A percentile compares a stretch with the other conserved stretches of the same genome.
Evolutionary conservation across 2,329 filamentous ascomycete genomes (phyloP).

Genomic region (Beauveria rudraprayagi): DNA sequence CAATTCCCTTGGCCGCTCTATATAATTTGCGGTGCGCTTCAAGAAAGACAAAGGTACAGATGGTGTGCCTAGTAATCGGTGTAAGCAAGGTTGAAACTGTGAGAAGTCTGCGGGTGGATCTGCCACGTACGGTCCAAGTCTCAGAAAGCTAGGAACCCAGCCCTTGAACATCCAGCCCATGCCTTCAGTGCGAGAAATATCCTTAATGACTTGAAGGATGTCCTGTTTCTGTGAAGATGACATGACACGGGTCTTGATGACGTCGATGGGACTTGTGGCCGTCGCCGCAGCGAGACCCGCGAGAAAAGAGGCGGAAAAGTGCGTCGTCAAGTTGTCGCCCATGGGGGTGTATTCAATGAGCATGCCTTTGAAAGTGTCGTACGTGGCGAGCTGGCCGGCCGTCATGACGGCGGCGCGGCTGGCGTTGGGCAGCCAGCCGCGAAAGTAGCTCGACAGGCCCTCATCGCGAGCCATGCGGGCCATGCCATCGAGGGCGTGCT

Average conservation of each 20-base stretch:
- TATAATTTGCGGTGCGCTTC: slow-evolving; percentile 81
- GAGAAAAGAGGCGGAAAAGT: slow-evolving; percentile 69
- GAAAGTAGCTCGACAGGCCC: slow-evolving; percentile 67
- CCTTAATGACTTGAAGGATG: slow-evolving; percentile 51
- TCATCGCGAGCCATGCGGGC: slow-evolving; percentile 82
- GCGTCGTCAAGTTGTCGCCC: slow-evolving; percentile 63
- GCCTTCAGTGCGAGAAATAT: slow-evolving; percentile 65
- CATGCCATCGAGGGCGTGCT: slow-evolving; percentile 79
- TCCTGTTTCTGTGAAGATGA: slow-evolving; percentile 46
- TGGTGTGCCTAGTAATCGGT: slow-evolving; percentile 55
- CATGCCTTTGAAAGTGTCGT: slow-evolving; percentile 71
- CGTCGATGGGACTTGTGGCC: slow-evolving; percentile 76
- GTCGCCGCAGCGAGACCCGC: slow-evolving; percentile 80
- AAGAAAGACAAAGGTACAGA: slow-evolving; percentile 78
- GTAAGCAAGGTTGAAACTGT: neutral
- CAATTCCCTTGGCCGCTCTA: slow-evolving; percentile 40
- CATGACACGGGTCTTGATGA: slow-evolving; percentile 87
- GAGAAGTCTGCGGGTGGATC: neutral
- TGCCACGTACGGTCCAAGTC: slow-evolving; percentile 52
- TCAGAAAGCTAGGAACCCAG: slow-evolving; percentile 70
- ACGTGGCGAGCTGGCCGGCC: slow-evolving; percentile 72
- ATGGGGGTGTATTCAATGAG: slow-evolving; percentile 60
- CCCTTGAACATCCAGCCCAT: slow-evolving; percentile 81
- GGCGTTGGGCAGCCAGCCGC: slow-evolving; percentile 78
- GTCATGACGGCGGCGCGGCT: slow-evolving; percentile 83